These are phyloP conservation scores for Lagenidium sp. DNA, from an alignment of 352 stramenopile species.

Conservation along the genomic window DNA sequence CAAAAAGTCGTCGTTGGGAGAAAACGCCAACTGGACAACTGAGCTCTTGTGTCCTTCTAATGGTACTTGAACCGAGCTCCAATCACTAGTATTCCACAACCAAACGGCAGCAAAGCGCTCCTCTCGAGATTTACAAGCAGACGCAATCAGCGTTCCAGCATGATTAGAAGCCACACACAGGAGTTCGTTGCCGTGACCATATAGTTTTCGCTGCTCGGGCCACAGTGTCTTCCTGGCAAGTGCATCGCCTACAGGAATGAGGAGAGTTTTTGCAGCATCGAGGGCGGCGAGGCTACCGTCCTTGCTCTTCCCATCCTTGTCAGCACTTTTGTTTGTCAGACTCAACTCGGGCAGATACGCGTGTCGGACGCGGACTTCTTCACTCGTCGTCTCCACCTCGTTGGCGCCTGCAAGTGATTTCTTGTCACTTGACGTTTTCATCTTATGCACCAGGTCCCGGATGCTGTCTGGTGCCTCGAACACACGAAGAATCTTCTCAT, in stretches of 20 bases:
- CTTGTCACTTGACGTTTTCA: no score
- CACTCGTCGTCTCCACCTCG: neutral
- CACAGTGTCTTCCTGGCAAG: conserved; percentile 60
- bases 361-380: conserved; percentile 22
- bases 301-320: conserved; percentile 4
- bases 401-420: no score
- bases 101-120: conserved; percentile 52
- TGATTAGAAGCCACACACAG: conserved; percentile 53
- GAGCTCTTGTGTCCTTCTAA: conserved; percentile 70
- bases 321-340: conserved; percentile 56
- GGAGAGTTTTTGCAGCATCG: conserved; percentile 7
- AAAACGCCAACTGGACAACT: conserved; percentile 70
- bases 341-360: conserved; percentile 70
- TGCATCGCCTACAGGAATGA: conserved; percentile 49
- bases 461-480: conserved; percentile 57
- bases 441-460: conserved; percentile 17
- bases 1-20: conserved; percentile 43
- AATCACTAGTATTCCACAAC: conserved; percentile 55
- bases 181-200: conserved; percentile 76
- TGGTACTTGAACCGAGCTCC: conserved; percentile 29
- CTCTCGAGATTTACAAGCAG: conserved; percentile 67
- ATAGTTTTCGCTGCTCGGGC: conserved; percentile 69
- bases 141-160: conserved; percentile 41
- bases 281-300: conserved; percentile 18
- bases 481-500: conserved; percentile 78